Base-by-base conservation (phyloP, 768 basidiomycete species). In the Myochromella boudieri region DNA sequence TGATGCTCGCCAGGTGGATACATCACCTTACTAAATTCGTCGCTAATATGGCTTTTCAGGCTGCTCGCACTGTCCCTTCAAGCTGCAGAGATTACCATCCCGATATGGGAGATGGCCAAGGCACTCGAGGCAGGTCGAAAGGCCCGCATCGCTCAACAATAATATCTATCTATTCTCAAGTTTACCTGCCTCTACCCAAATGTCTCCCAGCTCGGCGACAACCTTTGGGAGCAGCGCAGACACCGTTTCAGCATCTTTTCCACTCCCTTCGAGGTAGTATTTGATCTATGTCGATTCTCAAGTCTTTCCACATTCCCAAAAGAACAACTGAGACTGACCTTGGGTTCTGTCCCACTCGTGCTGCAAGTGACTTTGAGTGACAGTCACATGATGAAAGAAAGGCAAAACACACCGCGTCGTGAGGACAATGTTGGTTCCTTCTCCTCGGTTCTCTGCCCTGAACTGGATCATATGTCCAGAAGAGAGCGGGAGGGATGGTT, bases 291-390 rank as follows among this genome's bases (percentile, higher is more conserved):
- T 34, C n/a, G 22, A 24, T 18, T 29, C 31, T 26, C 28, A 26
- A 34, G 76, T 37, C 37, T 34, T 43, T 24, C 25, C 15, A 9
- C 25, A 18, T 6, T 3, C 43, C 25, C 17, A 48, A 18, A 37
- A 4, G 6, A 6, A 14, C 22, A 24, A 12, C n/a, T 25, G 31
- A 41, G 17, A 47, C 51, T 25, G 57, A 87, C 89, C 80, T 94
- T 94, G 0, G 91, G 91, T 57, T 94, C 91, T 11, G 92, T 95
- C 15, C 92, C 92, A 55, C 88, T 91, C 22, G 91, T 94, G 44
- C 91, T 86, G 49, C 15, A 40, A 46, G 11, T 6, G 28, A 24
- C 33, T 51, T 41, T 43, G 11, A 33, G 28, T 6, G 27, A 25
- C 54, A 2, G 42, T 36, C 22, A 28, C 33, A 1, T 28, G 44